Base-by-base conservation (phyloP, 805 yeast species). In the Candida easanensis region DNA sequence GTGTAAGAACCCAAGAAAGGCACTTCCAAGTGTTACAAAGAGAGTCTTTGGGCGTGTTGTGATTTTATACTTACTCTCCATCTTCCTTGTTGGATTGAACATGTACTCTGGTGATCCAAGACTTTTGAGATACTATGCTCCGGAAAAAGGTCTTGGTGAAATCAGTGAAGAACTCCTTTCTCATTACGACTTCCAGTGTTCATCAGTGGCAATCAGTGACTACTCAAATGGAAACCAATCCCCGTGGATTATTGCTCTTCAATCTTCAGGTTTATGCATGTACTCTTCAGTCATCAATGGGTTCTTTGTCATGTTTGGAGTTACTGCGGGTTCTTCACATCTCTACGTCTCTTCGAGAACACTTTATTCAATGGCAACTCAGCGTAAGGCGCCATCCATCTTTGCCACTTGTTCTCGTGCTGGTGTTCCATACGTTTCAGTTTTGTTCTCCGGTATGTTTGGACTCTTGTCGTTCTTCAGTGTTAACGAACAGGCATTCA, bases 31-130 rank as follows among this genome's bases (percentile, higher is more conserved):
- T 10, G 91, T 93, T 1, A 84, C 90, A 3, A 80, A 73, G 52
- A 71, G 84, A 52, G 87, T 85, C 3, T 84, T 85, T 58, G 82
- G 85, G 73, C 69, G 90, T 54, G 76, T 87, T 28, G 54, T 82
- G 5, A 59, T 83, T 1, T 75, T 85, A 50, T 87, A 86, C 61
- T 61, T 85, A 36, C 58, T 86, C 16, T 77, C 88, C 3, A 73
- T 83, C 17, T 81, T 87, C 56, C 68, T 82, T 13, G 82, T 85
- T 25, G 83, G 91, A 2, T 62, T 87, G 33, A 84, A 84, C 58
- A 68, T 86, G 25, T 85, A 85, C 61, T 71, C 87, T 44, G 95
- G 91, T 1, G 93, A 86, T 58, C 88, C 90, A 3, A 66, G 89
- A 43, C 64, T 84, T 17, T 62, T 83, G 39, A 64, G 88, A 41